Evolutionary conservation across 805 yeast genomes (phyloP).

Genomic region (Suhomyces kilbournensis): DNA sequence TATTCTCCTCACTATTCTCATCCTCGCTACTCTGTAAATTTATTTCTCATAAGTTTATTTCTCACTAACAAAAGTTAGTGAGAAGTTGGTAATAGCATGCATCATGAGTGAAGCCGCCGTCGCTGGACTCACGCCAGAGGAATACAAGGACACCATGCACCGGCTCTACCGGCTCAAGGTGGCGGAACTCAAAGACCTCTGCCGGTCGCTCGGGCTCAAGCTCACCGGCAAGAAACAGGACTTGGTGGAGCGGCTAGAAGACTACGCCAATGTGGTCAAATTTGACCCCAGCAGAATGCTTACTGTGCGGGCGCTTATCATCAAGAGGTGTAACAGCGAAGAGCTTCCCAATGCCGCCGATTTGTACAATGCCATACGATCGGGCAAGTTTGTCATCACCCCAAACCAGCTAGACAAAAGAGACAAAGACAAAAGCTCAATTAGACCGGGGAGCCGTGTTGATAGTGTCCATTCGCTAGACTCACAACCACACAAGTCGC

Average conservation of each 20-base stretch:
- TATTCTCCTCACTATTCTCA: not conserved
- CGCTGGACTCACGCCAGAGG: constrained; percentile 9
- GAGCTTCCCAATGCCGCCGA: constrained; percentile 36
- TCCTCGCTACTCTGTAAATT: not conserved
- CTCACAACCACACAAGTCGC: constrained; percentile 23
- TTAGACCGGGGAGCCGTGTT: not conserved
- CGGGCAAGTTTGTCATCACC: constrained; percentile 19
- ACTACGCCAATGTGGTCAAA: constrained; percentile 38
- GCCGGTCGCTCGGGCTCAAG: constrained; percentile 48
- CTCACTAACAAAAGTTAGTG: not conserved
- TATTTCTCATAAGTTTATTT: not conserved
- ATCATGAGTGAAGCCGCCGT: constrained; percentile 1
- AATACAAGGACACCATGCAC: constrained; percentile 23
- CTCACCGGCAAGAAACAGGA: constrained; percentile 60
- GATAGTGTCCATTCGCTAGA: not conserved
- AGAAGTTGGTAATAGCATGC: not conserved
- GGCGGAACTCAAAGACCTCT: constrained; percentile 50
- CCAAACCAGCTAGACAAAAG: not conserved
- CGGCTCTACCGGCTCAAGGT: constrained; percentile 43
- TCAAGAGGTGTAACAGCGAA: constrained; percentile 31
- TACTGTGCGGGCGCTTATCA: constrained; percentile 44
- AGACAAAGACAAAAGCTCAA: not conserved
- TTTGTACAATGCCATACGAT: constrained; percentile 24
- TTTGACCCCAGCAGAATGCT: constrained; percentile 42
- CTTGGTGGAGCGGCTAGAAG: constrained; percentile 51